Evolutionary conservation across 78 protist species (phyloP), one percentile per base, ranked within the genome.

Genomic region (Dictyostelium purpureum): DNA sequence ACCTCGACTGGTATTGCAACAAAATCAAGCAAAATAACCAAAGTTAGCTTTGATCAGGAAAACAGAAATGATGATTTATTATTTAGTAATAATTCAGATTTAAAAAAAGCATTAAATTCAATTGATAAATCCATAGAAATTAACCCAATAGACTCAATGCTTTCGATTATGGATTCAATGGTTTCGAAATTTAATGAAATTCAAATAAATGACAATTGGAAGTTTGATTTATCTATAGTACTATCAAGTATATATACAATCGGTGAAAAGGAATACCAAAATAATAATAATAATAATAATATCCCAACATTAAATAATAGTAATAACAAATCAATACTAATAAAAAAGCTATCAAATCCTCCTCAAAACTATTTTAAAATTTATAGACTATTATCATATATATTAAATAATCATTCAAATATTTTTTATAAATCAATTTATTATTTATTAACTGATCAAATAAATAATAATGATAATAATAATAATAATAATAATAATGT

Each of bases 301-400:
- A 43, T 9, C 49, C 4, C 7, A 43, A 47, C 12, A 47, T 2
- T 3, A 47, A 2, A 14, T 14, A 47, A 47, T 47, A 47, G 12
- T 3, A 47, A 47, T 16, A 47, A 2, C 11, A 21, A 33, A 67
- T 40, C 76, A 21, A 18, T 24, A 7, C 26, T 3, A 4, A 3
- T 21, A 24, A 3, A 2, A 26, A 12, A 38, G 33, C 26, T 63
- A 2, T 1, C 40, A 28, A 63, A 28, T 31, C 52, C 51, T 26
- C 78, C 78, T 24, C 78, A 71, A 71, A 28, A 43, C 1, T 43
- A 42, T 43, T 71, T 43, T 28, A 71, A 45, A 71, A 24, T 33
- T 9, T 71, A 71, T 45, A 43, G 78, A 71, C 16, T 71, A 43
- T 45, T 71, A 43, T 43, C 54, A 26, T 71, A 71, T 71, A 33